Percentiles rank a stretch among this genome's conserved stretches.
Evolutionary conservation across 305 asterid genomes (phyloP).

Genomic region (Fraxinus latifolia): DNA sequence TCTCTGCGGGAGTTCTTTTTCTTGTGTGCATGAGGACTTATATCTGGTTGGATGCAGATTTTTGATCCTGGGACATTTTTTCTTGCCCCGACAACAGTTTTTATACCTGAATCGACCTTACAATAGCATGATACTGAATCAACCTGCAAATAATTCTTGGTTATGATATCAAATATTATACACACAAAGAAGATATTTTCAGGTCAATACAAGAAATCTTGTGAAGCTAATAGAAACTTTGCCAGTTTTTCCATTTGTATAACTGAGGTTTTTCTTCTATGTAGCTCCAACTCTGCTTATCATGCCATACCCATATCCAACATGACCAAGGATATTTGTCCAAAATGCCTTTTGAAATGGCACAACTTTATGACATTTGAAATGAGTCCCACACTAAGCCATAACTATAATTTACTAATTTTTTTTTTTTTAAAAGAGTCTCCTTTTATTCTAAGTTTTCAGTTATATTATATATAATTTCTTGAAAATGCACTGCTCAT

Average conservation of each 20-base stretch:
- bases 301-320: too few relatives aligned
- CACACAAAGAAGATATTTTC: background rate
- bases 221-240: background rate
- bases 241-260: background rate
- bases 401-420: background rate
- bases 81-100: constrained; percentile 88
- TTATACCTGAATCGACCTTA: constrained; percentile 88
- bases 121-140: constrained; percentile 95
- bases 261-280: background rate
- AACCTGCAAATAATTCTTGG: constrained; percentile 54
- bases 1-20: constrained; percentile 69
- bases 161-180: constrained; percentile 8
- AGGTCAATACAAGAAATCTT: background rate
- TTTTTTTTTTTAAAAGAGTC: background rate
- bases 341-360: background rate
- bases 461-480: background rate
- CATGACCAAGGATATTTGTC: background rate
- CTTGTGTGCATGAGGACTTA: constrained; percentile 84
- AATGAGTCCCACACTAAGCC: background rate
- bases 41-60: constrained; percentile 91
- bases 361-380: background rate
- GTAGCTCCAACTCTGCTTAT: background rate
- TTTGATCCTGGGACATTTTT: constrained; percentile 92
- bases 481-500: background rate
- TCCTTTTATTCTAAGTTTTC: background rate